These are phyloP conservation scores for Pythium brassicae DNA, from an alignment of 352 stramenopile genomes.

Conservation along the genomic window DNA sequence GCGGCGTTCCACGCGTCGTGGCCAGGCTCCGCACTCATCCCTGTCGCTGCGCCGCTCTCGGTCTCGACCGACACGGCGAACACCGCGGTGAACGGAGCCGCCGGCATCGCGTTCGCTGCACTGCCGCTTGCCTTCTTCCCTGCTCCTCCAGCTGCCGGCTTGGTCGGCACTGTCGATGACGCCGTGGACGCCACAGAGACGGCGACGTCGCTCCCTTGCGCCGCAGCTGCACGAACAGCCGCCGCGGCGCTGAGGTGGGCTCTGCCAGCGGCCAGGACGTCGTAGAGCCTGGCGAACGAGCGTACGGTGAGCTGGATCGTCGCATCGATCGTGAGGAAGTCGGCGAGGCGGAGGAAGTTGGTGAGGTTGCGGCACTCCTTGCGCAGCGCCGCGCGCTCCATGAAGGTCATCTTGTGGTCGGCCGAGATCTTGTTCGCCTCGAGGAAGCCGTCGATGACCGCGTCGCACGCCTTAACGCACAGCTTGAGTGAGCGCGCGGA, in stretches of 20 bases:
- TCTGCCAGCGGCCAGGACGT: constrained; percentile 49
- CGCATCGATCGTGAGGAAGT: constrained; percentile 89
- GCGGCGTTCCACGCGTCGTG: constrained; percentile 70
- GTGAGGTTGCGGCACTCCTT: constrained; percentile 90
- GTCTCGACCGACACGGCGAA: constrained; percentile 70
- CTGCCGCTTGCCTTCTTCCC: background rate
- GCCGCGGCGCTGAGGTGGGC: constrained; percentile 12
- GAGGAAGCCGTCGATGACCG: constrained; percentile 92
- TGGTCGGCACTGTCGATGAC: background rate
- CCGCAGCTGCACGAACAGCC: background rate
- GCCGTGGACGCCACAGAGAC: background rate
- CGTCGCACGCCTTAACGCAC: constrained; percentile 87
- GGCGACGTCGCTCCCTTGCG: background rate
- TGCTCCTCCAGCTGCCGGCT: background rate
- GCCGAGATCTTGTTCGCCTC: constrained; percentile 89
- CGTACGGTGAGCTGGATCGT: constrained; percentile 84
- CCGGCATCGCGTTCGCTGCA: background rate
- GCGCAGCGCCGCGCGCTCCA: constrained; percentile 90
- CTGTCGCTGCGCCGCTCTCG: constrained; percentile 18
- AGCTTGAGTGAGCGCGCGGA: constrained; percentile 68
- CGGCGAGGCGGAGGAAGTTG: constrained; percentile 89
- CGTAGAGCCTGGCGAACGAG: constrained; percentile 64
- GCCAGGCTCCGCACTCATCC: constrained; percentile 47
- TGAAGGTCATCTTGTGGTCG: constrained; percentile 96
- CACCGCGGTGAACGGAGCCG: constrained; percentile 40